These are phyloP conservation scores for Pleurotus platypus DNA, from an alignment of 768 basidiomycete species.

Conservation along the genomic window DNA sequence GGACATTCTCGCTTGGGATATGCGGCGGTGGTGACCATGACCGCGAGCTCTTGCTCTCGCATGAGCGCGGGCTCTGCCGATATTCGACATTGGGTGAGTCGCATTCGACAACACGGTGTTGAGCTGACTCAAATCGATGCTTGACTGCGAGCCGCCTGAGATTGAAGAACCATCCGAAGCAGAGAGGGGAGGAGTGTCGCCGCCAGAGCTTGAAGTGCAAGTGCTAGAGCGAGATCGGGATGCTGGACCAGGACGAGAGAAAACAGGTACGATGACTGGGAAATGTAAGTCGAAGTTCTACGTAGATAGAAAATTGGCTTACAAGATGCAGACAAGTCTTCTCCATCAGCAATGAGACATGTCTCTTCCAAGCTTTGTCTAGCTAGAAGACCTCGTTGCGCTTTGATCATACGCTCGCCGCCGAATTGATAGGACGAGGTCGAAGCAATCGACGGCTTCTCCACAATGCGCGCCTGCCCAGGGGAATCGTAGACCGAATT, in stretches of 20 bases:
- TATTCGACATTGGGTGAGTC: slow-evolving; percentile 45
- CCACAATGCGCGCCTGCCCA: slow-evolving; percentile 47
- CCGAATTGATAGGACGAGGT: slow-evolving; percentile 63
- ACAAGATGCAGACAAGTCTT: slow-evolving; percentile 55
- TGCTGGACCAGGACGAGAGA: slow-evolving; percentile 52
- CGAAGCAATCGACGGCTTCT: slow-evolving; percentile 66
- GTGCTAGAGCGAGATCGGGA: slow-evolving; percentile 65
- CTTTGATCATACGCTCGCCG: slow-evolving; percentile 63
- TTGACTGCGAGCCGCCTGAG: slow-evolving; percentile 73
- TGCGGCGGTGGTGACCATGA: slow-evolving; percentile 67
- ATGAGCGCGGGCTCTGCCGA: slow-evolving; percentile 3
- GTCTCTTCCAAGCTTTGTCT: slow-evolving; percentile 68
- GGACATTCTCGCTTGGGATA: slow-evolving; percentile 60
- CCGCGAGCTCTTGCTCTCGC: slow-evolving; percentile 46
- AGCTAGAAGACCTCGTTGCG: slow-evolving; percentile 57
- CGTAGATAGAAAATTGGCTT: slow-evolving; percentile 35
- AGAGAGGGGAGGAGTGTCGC: slow-evolving; percentile 70
- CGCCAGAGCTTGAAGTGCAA: slow-evolving; percentile 62
- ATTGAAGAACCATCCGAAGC: slow-evolving; percentile 64
- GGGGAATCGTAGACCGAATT: slow-evolving; percentile 33
- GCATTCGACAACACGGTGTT: slow-evolving; percentile 52
- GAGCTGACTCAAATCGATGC: slow-evolving; percentile 67
- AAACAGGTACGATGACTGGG: slow-evolving; percentile 39
- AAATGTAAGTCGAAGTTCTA: slow-evolving; percentile 13
- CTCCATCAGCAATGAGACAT: slow-evolving; percentile 60